Percentiles rank a stretch among this genome's conserved stretches.
Conservation (phyloP, 164 flowering plant species). For the Tetrastigma voinierianum region DNA sequence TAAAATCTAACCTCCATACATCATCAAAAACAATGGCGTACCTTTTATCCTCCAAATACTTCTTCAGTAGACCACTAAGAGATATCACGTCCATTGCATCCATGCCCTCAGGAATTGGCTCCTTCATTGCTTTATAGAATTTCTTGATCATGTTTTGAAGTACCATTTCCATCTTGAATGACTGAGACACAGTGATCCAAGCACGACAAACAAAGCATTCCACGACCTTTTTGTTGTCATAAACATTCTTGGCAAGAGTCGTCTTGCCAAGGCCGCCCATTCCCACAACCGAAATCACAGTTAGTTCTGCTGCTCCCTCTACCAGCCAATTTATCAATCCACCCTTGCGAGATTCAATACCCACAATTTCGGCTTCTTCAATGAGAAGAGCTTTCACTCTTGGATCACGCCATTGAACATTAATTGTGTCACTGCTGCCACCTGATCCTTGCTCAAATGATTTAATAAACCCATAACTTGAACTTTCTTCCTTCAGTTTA, state of each 20-base stretch:
- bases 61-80: no score
- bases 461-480: not conserved
- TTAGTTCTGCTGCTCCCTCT: not conserved
- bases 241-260: conserved; percentile 18
- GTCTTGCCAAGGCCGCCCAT: conserved; percentile 28
- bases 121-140: not conserved
- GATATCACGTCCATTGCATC: not conserved
- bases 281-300: conserved; percentile 17
- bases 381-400: conserved; percentile 6
- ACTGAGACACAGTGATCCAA: conserved; percentile 22
- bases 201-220: conserved; percentile 16
- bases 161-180: conserved; percentile 7
- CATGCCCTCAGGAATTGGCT: not conserved
- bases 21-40: conserved; percentile 10
- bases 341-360: not conserved
- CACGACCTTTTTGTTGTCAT: not conserved
- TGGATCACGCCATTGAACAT: not conserved
- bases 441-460: not conserved
- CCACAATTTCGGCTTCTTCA: conserved; percentile 14
- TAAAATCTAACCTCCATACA: conserved; percentile 1
- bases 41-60: no score
- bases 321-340: not conserved
- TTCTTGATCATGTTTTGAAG: not conserved
- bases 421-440: not conserved
- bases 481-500: not conserved